phyloP scores from a whole-genome alignment of 1,139 yeast genomes.

The Insectozyma bohioensis region DNA sequence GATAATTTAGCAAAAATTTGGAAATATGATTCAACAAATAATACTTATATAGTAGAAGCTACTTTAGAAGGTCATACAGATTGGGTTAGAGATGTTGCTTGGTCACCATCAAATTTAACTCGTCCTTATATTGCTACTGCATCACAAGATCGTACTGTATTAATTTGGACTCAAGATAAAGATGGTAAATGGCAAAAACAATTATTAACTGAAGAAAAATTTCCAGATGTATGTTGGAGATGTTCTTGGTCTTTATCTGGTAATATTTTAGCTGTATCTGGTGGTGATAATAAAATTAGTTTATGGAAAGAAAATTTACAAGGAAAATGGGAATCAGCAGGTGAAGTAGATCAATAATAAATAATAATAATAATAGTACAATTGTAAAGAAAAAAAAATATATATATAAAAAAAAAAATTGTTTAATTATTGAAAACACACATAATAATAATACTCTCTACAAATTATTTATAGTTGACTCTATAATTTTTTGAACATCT shows the following conservation, averaged over 20 bases:
- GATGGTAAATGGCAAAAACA: constrained; percentile 80
- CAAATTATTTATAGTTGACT: constrained; percentile 56
- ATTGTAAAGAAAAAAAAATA: too few relatives aligned
- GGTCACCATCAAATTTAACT: constrained; percentile 91
- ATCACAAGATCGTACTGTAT: constrained; percentile 92
- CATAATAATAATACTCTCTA: too few relatives aligned
- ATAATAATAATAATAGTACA: constrained; percentile 1
- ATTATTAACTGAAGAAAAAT: constrained; percentile 70
- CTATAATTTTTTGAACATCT: constrained; percentile 74
- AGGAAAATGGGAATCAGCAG: constrained; percentile 97
- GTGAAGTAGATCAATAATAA: constrained; percentile 76
- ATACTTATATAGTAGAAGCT: constrained; percentile 70
- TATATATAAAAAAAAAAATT: too few relatives aligned
- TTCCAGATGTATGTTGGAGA: constrained; percentile 98
- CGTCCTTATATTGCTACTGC: constrained; percentile 96
- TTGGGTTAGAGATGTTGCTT: constrained; percentile 98
- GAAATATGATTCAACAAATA: constrained; percentile 60
- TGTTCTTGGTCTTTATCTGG: constrained; percentile 98
- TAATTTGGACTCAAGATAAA: constrained; percentile 83
- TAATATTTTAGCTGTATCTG: constrained; percentile 89
- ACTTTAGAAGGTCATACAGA: constrained; percentile 87
- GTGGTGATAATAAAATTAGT: constrained; percentile 94
- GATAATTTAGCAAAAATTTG: constrained; percentile 93
- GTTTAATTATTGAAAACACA: too few relatives aligned
- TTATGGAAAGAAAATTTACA: constrained; percentile 94